These are phyloP conservation scores for Aspergillus sp. DNA, from an alignment of 2,329 filamentous ascomycete species.

Conservation along the genomic window DNA sequence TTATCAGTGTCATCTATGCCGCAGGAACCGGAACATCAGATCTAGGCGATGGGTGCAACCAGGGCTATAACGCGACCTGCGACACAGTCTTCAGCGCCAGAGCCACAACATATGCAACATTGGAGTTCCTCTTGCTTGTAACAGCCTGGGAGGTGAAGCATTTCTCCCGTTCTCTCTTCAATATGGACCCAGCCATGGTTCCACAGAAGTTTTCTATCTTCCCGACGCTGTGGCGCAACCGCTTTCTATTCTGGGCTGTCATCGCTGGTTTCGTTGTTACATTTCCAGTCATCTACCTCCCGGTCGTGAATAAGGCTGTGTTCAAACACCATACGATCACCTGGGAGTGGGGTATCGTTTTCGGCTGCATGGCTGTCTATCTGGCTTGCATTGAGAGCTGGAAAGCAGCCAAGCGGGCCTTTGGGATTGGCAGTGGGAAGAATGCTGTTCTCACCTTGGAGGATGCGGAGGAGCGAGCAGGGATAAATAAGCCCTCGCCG, in stretches of 20 bases:
- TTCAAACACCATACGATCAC: constrained; percentile 65
- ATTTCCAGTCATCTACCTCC: constrained; percentile 65
- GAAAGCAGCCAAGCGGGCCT: constrained; percentile 62
- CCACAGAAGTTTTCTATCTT: constrained; percentile 66
- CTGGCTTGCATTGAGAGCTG: constrained; percentile 62
- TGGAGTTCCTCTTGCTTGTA: constrained; percentile 74
- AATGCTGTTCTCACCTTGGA: constrained; percentile 29
- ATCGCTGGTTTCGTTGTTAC: constrained; percentile 56
- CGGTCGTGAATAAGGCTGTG: constrained; percentile 61
- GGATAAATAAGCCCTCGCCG: constrained; percentile 19
- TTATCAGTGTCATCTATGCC: constrained; percentile 40
- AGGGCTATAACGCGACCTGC: constrained; percentile 49
- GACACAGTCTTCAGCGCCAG: constrained; percentile 64
- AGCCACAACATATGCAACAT: constrained; percentile 69
- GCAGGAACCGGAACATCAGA: constrained; percentile 43
- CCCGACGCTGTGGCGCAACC: constrained; percentile 66
- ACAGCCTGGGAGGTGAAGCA: constrained; percentile 77
- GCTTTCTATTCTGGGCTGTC: constrained; percentile 69
- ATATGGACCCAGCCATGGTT: constrained; percentile 52
- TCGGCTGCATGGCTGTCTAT: constrained; percentile 60
- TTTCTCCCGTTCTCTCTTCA: constrained; percentile 71
- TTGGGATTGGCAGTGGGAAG: constrained; percentile 35
- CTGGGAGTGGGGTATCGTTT: constrained; percentile 68
- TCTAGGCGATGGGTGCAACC: constrained; percentile 57
- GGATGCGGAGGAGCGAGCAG: constrained; percentile 34